These are phyloP conservation scores for Podospora conica DNA, from an alignment of 495 filamentous ascomycete genomes.

Conservation along the genomic window DNA sequence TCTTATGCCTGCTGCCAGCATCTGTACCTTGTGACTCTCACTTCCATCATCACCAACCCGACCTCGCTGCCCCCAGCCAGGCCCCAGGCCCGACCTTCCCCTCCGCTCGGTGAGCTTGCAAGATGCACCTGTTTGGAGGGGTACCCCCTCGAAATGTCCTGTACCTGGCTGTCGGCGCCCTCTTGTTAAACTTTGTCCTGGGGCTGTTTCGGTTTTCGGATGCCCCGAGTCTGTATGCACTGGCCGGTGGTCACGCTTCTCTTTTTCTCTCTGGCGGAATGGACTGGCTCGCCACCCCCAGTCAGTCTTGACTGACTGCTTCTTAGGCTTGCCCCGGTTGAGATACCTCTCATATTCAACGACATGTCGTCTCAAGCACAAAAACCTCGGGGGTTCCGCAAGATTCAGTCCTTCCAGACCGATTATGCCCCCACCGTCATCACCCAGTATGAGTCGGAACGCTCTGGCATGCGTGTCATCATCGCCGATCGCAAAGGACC, in stretches of 20 bases:
- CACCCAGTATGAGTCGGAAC: constrained; percentile 71
- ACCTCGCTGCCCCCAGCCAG: background rate
- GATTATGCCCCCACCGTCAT: constrained; percentile 83
- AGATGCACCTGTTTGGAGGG: background rate
- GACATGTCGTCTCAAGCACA: constrained; percentile 16
- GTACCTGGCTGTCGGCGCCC: background rate
- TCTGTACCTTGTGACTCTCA: background rate
- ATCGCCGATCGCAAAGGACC: constrained; percentile 89
- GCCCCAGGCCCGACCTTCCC: background rate
- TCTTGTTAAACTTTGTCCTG: background rate
- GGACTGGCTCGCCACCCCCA: background rate
- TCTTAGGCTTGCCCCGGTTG: constrained; percentile 12
- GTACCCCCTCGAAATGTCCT: background rate
- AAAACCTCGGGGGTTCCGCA: constrained; percentile 58
- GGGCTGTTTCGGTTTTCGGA: background rate
- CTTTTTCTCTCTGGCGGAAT: background rate
- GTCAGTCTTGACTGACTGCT: constrained; percentile 20
- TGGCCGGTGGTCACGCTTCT: background rate
- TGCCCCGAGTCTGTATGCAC: background rate
- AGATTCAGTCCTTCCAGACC: constrained; percentile 73
- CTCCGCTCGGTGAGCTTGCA: background rate
- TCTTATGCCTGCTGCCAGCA: background rate
- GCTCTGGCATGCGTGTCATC: constrained; percentile 89
- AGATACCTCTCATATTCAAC: constrained; percentile 26
- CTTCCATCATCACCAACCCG: background rate